These are phyloP conservation scores for Holtermanniella nyarrowii DNA, from an alignment of 768 basidiomycete species.

Conservation along the genomic window DNA sequence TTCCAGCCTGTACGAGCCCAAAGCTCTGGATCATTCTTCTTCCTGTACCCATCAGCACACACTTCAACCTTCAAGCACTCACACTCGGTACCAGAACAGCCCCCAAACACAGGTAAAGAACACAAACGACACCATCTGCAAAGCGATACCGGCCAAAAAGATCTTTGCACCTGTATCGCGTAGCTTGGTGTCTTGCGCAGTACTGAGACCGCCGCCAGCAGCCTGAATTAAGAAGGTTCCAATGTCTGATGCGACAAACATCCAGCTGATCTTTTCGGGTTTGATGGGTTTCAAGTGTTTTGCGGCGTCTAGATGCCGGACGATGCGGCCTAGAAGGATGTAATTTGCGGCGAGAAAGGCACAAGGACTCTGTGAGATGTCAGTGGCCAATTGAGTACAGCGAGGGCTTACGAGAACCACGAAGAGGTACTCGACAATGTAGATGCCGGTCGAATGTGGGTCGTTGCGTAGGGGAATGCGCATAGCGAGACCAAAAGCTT, in stretches of 20 bases:
- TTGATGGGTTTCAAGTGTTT: constrained; percentile 31
- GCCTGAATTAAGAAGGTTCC: constrained; percentile 40
- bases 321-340: constrained; percentile 36
- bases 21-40: constrained; percentile 22
- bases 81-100: constrained; percentile 30
- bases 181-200: constrained; percentile 17
- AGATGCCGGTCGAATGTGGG: constrained; percentile 29
- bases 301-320: constrained; percentile 24
- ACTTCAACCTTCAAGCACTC: constrained; percentile 8
- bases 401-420: constrained; percentile 27
- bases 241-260: constrained; percentile 38
- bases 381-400: not conserved
- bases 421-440: constrained; percentile 38
- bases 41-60: constrained; percentile 10
- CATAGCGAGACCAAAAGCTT: constrained; percentile 33
- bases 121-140: constrained; percentile 35
- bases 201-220: constrained; percentile 37
- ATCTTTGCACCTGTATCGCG: constrained; percentile 32
- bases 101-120: constrained; percentile 32
- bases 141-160: constrained; percentile 39
- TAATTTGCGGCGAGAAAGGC: constrained; percentile 40
- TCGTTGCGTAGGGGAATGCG: constrained; percentile 31
- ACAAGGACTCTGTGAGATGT: constrained; percentile 17
- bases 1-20: constrained; percentile 35
- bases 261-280: constrained; percentile 25